Evolutionary conservation across 2,329 filamentous ascomycete genomes (phyloP), one percentile per base, ranked within the genome.

Genomic region (Fusarium hainanense): DNA sequence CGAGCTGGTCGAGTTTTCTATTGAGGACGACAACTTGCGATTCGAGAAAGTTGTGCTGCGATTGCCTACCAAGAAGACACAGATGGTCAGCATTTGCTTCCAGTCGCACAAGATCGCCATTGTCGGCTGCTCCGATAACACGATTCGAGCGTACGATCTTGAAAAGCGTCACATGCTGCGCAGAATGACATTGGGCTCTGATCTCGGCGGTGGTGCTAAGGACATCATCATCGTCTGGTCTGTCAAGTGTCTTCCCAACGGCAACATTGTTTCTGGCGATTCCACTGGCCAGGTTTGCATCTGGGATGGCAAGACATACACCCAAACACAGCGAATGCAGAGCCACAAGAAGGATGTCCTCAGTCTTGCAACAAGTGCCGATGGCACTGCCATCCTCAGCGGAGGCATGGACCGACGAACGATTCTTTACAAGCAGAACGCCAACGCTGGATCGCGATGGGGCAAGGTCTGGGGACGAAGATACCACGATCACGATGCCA

Each of bases 81-180:
- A 95, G 75, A 95, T 97, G 77, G 89, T 98, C 75, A 97, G 93
- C 82, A 90, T 99, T 68, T 89, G 92, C 25, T 99, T 97, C 81
- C 94, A 98, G 80, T 91, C 92, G 71, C 89, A 92, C 60, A 88
- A 95, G 75, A 89, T 90, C 34, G 90, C 95, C 62, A 89, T 98
- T 43, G 94, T 95, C 37, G 96, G 96, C 23, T 98, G 96, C 79
- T 95, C 94, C n/a, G 95, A 99, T 82, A 94, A 94, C 80, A 93
- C 90, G n/a, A 96, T 99, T 70, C 91, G 95, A 67, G 88, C 96
- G 55, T 97, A 94, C 80, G 94, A 98, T 78, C 91, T 93, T 71
- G 87, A 92, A 52, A 95, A 89, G 76, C 93, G 93, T 16, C 87
- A 89, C 54, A 85, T 93, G 64, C 78, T 97, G 62, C 88, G 93